Evolutionary conservation across 2,329 filamentous ascomycete genomes (phyloP), one percentile per base, ranked within the genome.

Genomic region (Sclerotinia nivalis): DNA sequence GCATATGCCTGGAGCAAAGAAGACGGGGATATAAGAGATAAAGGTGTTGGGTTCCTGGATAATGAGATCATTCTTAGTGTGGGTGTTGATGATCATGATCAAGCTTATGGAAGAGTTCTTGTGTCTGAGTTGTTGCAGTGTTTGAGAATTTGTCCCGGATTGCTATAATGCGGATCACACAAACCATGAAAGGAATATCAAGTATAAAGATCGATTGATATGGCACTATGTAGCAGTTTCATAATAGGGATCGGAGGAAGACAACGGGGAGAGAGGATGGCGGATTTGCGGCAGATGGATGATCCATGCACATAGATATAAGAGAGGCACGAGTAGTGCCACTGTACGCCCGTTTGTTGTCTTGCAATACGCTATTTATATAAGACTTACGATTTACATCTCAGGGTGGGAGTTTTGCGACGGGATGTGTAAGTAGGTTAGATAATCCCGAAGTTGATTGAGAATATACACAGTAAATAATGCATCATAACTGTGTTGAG

Each of bases 91-190:
- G 80, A 81, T 73, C 72, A 76, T 55, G 74, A 74, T 56, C 77
- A 80, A 67, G 77, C 74, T n/a, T 80, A 78, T 75, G 78, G 75
- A 22, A 76, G 73, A 61, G 76, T 78, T 43, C 74, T 73, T 68
- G 79, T 77, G 1, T 71, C 73, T 13, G 78, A 80, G 40, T 70
- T 81, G 56, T 71, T 81, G 66, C 73, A 75, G 66, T 81, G 80
- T 75, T 69, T 81, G 74, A 78, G 77, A 55, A 73, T 79, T 67
- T 81, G 80, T 73, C 92, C 92, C 72, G 89, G 89, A 64, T 50
- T 71, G 12, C 50, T 68, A 25, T 52, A 37, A 70, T 20, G 0
- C 10, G 10, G 20, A 15, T n/a, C 37, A 4, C 4, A n/a, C 7
- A n/a, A n/a, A 40, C 4, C 10, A 13, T 22, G 10, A 8, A 22